phyloP scores from a whole-genome alignment of 805 yeast species.

The Barnettozyma sucrosica region DNA sequence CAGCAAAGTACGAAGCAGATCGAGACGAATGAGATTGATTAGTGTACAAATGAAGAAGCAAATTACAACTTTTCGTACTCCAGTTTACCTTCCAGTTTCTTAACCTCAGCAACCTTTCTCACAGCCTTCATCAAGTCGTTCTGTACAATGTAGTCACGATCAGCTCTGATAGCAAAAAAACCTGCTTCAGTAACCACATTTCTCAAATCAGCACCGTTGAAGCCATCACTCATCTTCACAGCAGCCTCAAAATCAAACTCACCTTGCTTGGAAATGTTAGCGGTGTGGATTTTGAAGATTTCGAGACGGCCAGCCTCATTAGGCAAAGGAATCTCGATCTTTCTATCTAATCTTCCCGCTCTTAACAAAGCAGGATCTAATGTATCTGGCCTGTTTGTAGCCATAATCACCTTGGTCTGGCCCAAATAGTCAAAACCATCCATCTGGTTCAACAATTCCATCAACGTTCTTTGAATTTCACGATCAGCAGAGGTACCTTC shows the following conservation, averaged over 20 bases:
- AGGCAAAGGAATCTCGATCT: constrained; percentile 92
- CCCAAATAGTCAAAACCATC: constrained; percentile 97
- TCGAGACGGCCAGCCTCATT: constrained; percentile 94
- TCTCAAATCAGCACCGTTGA: constrained; percentile 97
- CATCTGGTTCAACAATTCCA: constrained; percentile 97
- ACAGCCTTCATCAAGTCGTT: constrained; percentile 97
- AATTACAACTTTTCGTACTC: constrained; percentile 85
- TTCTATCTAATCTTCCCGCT: constrained; percentile 96
- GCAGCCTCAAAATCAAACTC: constrained; percentile 96
- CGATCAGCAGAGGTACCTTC: constrained; percentile 99
- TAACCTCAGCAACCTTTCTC: constrained; percentile 92
- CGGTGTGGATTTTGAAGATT: constrained; percentile 87
- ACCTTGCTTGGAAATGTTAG: constrained; percentile 82
- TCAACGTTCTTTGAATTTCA: constrained; percentile 94
- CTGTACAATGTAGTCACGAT: constrained; percentile 89
- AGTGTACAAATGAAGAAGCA: neutral
- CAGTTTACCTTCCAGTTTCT: constrained; percentile 92
- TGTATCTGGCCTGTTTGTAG: constrained; percentile 98
- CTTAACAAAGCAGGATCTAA: constrained; percentile 94
- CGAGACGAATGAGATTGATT: constrained; percentile 2
- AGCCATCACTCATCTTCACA: constrained; percentile 98
- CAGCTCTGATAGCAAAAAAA: constrained; percentile 95
- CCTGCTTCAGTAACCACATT: constrained; percentile 98
- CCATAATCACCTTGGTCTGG: constrained; percentile 96
- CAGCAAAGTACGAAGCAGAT: neutral